A percentile compares a stretch with the other conserved stretches of the same genome.
phyloP scores from a whole-genome alignment of 176 grass and related monocot species.

The Oryza meyeriana region DNA sequence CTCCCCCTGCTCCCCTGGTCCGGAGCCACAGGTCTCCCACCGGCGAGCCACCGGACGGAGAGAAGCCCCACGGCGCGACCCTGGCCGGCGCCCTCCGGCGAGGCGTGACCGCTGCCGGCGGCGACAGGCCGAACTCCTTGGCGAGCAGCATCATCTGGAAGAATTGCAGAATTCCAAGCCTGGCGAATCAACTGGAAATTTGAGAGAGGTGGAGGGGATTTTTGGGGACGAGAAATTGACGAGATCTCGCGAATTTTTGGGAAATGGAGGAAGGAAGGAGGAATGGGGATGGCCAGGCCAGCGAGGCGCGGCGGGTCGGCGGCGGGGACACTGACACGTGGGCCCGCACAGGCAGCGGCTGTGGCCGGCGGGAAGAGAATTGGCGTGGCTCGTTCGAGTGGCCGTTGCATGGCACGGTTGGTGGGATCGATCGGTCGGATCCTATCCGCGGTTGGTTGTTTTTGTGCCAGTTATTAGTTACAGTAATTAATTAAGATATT shows the following conservation, averaged over 20 bases:
- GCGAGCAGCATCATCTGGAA: conserved; percentile 69
- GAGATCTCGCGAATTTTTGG: not conserved
- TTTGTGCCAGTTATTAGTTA: too few species aligned
- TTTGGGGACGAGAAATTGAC: not conserved
- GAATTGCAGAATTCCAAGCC: too few species aligned
- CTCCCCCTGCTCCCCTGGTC: conserved; percentile 21
- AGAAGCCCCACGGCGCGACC: conserved; percentile 38
- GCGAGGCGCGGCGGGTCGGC: not conserved
- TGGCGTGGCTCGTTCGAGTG: not conserved
- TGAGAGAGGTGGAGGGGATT: not conserved
- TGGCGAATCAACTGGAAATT: not conserved
- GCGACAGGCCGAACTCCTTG: conserved; percentile 61
- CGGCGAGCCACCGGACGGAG: conserved; percentile 29
- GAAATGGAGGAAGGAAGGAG: not conserved
- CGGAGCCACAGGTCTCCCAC: conserved; percentile 36
- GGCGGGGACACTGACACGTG: not conserved
- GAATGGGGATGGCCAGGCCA: not conserved
- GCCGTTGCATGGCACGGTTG: not conserved
- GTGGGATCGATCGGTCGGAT: not conserved
- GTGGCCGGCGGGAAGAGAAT: not conserved
- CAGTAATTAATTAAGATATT: too few species aligned
- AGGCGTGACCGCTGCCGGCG: conserved; percentile 40
- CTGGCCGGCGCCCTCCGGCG: conserved; percentile 35
- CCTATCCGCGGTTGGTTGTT: too few species aligned
- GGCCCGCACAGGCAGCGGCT: not conserved